Conservation (phyloP, 1,284 basidiomycete genomes). For the Moesziomyces globuligerus region DNA sequence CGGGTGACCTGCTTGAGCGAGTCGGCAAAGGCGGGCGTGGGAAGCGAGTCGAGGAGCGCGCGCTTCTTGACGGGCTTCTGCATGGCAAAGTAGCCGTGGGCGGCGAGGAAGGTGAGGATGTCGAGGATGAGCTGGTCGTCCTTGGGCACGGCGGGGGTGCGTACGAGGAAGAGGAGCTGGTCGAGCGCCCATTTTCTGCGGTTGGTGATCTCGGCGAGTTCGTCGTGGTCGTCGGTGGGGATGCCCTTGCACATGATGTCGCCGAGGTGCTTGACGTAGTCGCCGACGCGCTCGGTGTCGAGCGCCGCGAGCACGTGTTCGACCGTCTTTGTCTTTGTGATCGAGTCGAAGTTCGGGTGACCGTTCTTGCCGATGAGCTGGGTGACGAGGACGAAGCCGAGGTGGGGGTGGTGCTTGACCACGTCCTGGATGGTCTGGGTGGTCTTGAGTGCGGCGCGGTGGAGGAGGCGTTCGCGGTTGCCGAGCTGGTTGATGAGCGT, state of each 20-base stretch:
- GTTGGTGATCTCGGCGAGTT: constrained; percentile 36
- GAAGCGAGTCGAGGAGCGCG: constrained; percentile 68
- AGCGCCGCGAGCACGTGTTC: constrained; percentile 83
- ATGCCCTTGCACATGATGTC: constrained; percentile 34
- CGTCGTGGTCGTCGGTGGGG: constrained; percentile 35
- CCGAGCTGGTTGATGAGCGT: constrained; percentile 96
- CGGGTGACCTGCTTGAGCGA: constrained; percentile 76
- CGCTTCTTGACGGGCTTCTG: constrained; percentile 79
- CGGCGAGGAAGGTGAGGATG: constrained; percentile 82
- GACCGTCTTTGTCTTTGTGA: constrained; percentile 92
- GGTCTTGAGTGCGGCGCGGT: constrained; percentile 77
- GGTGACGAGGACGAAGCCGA: constrained; percentile 85
- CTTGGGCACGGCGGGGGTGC: constrained; percentile 83
- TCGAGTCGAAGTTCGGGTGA: constrained; percentile 85
- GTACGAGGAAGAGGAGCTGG: constrained; percentile 81
- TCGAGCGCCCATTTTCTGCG: constrained; percentile 80
- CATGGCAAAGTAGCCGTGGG: constrained; percentile 82
- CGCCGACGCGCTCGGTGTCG: constrained; percentile 79
- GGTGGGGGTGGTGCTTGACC: constrained; percentile 79
- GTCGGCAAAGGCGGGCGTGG: constrained; percentile 79
- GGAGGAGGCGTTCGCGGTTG: constrained; percentile 84
- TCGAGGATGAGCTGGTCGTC: constrained; percentile 79
- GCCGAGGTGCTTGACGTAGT: constrained; percentile 78
- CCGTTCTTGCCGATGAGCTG: constrained; percentile 88
- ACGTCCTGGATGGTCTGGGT: constrained; percentile 77